These are phyloP conservation scores for Wickerhamiella dianesei DNA, from an alignment of 805 yeast genomes.

Conservation along the genomic window DNA sequence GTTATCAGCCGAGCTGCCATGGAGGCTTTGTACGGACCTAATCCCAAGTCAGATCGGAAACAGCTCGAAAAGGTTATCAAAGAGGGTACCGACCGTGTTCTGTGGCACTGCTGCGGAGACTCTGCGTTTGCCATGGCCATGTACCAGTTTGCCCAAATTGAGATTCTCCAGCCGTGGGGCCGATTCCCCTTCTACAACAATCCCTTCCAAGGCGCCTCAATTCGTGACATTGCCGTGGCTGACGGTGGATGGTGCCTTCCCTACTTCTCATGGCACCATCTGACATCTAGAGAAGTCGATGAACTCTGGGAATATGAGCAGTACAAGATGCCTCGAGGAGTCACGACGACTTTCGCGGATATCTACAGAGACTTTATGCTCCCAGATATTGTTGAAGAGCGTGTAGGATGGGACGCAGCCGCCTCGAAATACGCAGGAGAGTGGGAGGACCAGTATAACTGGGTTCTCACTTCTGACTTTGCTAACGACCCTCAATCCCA, in stretches of 20 bases:
- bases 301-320: conserved; percentile 29
- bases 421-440: not conserved
- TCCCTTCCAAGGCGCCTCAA: conserved; percentile 26
- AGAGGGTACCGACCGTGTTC: conserved; percentile 16
- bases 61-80: conserved; percentile 6
- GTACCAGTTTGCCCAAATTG: not conserved
- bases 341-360: conserved; percentile 16
- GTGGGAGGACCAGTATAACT: not conserved
- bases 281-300: conserved; percentile 23
- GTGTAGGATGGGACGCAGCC: conserved; percentile 18
- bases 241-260: conserved; percentile 24
- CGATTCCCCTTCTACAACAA: conserved; percentile 3
- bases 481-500: not conserved
- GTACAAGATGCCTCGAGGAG: conserved; percentile 35
- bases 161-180: not conserved
- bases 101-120: conserved; percentile 27
- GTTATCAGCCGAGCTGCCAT: conserved; percentile 24
- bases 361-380: conserved; percentile 23
- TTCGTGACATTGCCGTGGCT: conserved; percentile 15
- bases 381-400: conserved; percentile 17
- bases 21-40: conserved; percentile 18
- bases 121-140: conserved; percentile 19
- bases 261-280: conserved; percentile 26
- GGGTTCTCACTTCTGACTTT: not conserved
- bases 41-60: not conserved